These are phyloP conservation scores for Starmerella apis DNA, from an alignment of 805 yeast genomes.

Conservation along the genomic window DNA sequence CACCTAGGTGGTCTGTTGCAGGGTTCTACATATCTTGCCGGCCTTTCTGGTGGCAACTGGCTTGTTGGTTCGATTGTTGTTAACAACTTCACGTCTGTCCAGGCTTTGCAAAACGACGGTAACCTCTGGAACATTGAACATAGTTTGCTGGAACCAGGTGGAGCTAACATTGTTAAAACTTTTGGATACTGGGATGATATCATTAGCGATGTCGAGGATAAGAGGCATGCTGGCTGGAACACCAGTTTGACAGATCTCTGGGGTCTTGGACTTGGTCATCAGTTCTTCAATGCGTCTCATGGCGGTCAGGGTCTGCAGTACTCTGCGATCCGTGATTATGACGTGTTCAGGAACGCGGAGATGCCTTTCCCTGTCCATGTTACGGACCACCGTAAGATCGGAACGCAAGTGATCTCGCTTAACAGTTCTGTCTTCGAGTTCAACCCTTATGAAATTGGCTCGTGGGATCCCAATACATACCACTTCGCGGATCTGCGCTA, in stretches of 20 bases:
- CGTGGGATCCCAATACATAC: constrained; percentile 63
- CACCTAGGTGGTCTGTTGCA: constrained; percentile 46
- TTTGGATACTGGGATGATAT: constrained; percentile 21
- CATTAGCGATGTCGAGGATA: constrained; percentile 26
- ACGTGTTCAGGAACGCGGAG: constrained; percentile 46
- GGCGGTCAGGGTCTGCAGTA: constrained; percentile 49
- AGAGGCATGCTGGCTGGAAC: constrained; percentile 52
- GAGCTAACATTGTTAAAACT: constrained; percentile 16
- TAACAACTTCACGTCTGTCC: constrained; percentile 35
- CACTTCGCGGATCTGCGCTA: constrained; percentile 57
- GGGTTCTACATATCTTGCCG: constrained; percentile 46
- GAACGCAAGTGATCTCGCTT: constrained; percentile 39
- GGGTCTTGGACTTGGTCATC: constrained; percentile 62
- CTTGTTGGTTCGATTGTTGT: constrained; percentile 42
- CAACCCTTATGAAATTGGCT: constrained; percentile 55
- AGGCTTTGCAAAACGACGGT: constrained; percentile 23
- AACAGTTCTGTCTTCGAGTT: constrained; percentile 48
- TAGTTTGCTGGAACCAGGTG: constrained; percentile 25
- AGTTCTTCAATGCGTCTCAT: constrained; percentile 46
- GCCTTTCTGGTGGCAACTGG: constrained; percentile 70
- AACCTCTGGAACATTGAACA: constrained; percentile 30
- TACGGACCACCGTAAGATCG: constrained; percentile 35
- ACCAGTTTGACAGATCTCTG: constrained; percentile 60
- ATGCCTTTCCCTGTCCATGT: constrained; percentile 58
- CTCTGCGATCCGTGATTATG: constrained; percentile 45